phyloP scores from a whole-genome alignment of 805 yeast species.

The Wickerhamiella lipophila region DNA sequence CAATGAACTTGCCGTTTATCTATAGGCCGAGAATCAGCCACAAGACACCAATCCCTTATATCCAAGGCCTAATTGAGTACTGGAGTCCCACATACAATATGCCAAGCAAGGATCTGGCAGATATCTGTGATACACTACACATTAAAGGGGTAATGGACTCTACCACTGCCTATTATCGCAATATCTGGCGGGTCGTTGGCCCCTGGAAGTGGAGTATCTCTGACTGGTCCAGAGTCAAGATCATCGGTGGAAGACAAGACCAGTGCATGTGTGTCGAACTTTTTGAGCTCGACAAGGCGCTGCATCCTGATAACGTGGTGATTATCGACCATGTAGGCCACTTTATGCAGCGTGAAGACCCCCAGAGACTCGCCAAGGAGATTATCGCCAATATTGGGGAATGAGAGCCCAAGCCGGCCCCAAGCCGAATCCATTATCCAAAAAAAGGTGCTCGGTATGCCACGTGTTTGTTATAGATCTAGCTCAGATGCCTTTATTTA shows the following conservation, averaged over 20 bases:
- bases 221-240: slow-evolving; percentile 10
- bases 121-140: slow-evolving; percentile 17
- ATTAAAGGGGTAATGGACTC: slow-evolving; percentile 21
- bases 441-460: too few relatives aligned
- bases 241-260: slow-evolving; percentile 21
- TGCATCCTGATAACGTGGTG: slow-evolving; percentile 14
- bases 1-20: slow-evolving; percentile 21
- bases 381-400: slow-evolving; percentile 7
- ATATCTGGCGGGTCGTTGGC: background rate
- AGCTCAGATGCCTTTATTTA: too few relatives aligned
- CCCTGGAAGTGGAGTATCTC: slow-evolving; percentile 14
- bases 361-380: slow-evolving; percentile 15
- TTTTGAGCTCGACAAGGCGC: slow-evolving; percentile 14
- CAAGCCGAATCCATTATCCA: too few relatives aligned
- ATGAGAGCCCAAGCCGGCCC: background rate
- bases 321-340: slow-evolving; percentile 22
- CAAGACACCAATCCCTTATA: slow-evolving; percentile 14
- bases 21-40: slow-evolving; percentile 16
- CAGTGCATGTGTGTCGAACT: slow-evolving; percentile 20
- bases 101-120: slow-evolving; percentile 14
- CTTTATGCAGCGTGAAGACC: slow-evolving; percentile 24
- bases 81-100: slow-evolving; percentile 23
- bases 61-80: slow-evolving; percentile 19
- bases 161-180: slow-evolving; percentile 23
- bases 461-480: too few relatives aligned